Conservation (phyloP, 306 rosid genomes). For the Hylodesmum podocarpum region DNA sequence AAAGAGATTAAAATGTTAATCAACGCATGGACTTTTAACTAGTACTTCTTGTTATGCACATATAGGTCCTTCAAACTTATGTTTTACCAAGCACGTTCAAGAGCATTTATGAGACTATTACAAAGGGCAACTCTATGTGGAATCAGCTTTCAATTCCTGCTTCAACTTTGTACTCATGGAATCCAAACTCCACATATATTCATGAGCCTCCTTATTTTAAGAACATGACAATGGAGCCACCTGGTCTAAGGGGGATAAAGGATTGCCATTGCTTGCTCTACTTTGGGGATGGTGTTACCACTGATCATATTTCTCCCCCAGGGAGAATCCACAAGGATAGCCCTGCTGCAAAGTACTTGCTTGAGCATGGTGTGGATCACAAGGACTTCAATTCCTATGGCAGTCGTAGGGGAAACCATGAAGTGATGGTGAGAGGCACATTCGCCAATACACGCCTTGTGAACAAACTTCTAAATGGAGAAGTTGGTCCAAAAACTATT, state of each 20-base stretch:
- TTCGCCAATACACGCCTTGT: slow-evolving; percentile 90
- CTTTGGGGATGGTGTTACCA: slow-evolving; percentile 50
- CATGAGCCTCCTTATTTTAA: no score
- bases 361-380: slow-evolving; percentile 76
- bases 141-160: slow-evolving; percentile 28
- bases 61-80: slow-evolving; percentile 39
- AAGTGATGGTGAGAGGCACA: slow-evolving; percentile 95
- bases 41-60: not conserved
- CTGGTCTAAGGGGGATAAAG: slow-evolving; percentile 35
- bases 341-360: slow-evolving; percentile 85
- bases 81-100: slow-evolving; percentile 49
- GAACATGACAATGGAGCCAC: slow-evolving; percentile 40
- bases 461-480: slow-evolving; percentile 88
- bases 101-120: slow-evolving; percentile 38
- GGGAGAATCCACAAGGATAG: slow-evolving; percentile 95
- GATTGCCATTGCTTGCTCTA: slow-evolving; percentile 49
- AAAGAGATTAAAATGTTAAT: no score
- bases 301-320: slow-evolving; percentile 47
- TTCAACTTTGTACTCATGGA: no score
- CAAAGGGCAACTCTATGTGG: slow-evolving; percentile 48
- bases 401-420: slow-evolving; percentile 94
- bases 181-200: no score
- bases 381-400: slow-evolving; percentile 96
- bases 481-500: slow-evolving; percentile 85
- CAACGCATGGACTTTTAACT: not conserved